These are phyloP conservation scores for Magnusiomyces clavatus DNA, from an alignment of 1,139 yeast species.

Conservation along the genomic window DNA sequence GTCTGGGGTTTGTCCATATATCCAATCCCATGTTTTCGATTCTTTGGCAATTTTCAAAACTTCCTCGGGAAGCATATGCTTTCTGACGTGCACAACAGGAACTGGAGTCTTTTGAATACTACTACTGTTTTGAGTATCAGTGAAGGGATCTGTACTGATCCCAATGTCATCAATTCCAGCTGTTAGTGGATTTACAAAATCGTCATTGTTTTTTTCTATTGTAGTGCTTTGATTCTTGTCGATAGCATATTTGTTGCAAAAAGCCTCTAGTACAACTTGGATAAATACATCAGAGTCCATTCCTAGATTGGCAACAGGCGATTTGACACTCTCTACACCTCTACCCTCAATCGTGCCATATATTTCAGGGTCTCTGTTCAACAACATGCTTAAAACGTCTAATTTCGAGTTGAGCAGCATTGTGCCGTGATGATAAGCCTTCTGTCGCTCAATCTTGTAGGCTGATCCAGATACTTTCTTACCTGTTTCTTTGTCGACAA, in stretches of 20 bases:
- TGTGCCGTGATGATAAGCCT: slow-evolving; percentile 93
- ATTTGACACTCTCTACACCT: slow-evolving; percentile 69
- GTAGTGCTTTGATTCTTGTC: slow-evolving; percentile 1
- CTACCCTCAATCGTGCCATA: slow-evolving; percentile 47
- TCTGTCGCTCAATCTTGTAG: slow-evolving; percentile 72
- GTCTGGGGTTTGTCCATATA: slow-evolving; percentile 61
- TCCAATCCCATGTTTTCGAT: slow-evolving; percentile 61
- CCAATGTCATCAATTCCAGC: slow-evolving; percentile 17
- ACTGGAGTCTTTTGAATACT: background rate
- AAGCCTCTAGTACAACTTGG: slow-evolving; percentile 40
- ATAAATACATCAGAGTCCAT: slow-evolving; percentile 43
- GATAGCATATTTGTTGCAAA: slow-evolving; percentile 31
- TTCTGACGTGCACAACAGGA: slow-evolving; percentile 14
- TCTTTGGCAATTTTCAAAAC: slow-evolving; percentile 39
- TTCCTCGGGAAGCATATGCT: slow-evolving; percentile 39
- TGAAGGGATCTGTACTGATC: background rate
- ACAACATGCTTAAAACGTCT: slow-evolving; percentile 46
- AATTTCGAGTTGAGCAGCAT: slow-evolving; percentile 72
- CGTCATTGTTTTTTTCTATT: background rate
- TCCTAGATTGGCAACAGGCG: slow-evolving; percentile 63
- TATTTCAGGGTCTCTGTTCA: slow-evolving; percentile 42
- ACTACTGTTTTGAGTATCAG: background rate
- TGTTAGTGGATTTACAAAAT: slow-evolving; percentile 12
- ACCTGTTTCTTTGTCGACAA: slow-evolving; percentile 40
- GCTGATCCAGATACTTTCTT: slow-evolving; percentile 85